Conservation (phyloP, 352 stramenopile species). For the Phytopythium oedochilum region DNA sequence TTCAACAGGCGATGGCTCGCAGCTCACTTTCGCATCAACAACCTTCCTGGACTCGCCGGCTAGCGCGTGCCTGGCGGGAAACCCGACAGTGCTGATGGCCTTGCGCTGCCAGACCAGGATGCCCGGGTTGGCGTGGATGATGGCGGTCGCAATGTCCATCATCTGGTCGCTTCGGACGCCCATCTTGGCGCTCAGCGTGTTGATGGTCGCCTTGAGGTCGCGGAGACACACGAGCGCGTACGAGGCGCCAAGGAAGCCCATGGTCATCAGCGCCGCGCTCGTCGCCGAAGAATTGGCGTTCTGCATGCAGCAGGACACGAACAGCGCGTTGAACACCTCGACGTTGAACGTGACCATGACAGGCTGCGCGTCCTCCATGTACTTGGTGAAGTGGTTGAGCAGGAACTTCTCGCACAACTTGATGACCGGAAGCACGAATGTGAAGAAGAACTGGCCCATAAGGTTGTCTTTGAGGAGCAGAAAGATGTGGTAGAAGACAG, state of each 20-base stretch:
- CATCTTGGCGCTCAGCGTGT: conserved; percentile 10
- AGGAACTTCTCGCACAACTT: conserved; percentile 18
- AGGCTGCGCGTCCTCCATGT: conserved; percentile 17
- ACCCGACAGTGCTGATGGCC: neutral
- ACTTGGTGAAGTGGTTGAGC: conserved; percentile 11
- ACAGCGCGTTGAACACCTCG: conserved; percentile 29
- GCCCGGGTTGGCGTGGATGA: conserved; percentile 10
- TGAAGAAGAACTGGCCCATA: conserved; percentile 13
- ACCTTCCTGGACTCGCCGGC: neutral
- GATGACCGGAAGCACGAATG: conserved; percentile 12
- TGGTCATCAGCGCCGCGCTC: conserved; percentile 15
- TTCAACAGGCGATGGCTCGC: neutral
- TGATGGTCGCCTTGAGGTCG: conserved; percentile 7
- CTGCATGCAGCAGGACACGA: conserved; percentile 28
- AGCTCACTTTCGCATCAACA: neutral
- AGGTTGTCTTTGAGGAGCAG: conserved; percentile 5
- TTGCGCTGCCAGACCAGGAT: neutral
- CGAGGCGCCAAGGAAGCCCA: conserved; percentile 15
- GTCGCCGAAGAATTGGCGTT: conserved; percentile 15
- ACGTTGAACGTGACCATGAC: conserved; percentile 20
- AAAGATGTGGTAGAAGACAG: conserved; percentile 18
- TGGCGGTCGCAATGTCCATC: conserved; percentile 7
- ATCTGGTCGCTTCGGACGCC: conserved; percentile 8
- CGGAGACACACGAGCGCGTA: conserved; percentile 6
- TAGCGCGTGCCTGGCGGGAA: neutral